Evolutionary conservation across 148 eudicot species (phyloP).

Genomic region (Heliamphora exappendiculata): DNA sequence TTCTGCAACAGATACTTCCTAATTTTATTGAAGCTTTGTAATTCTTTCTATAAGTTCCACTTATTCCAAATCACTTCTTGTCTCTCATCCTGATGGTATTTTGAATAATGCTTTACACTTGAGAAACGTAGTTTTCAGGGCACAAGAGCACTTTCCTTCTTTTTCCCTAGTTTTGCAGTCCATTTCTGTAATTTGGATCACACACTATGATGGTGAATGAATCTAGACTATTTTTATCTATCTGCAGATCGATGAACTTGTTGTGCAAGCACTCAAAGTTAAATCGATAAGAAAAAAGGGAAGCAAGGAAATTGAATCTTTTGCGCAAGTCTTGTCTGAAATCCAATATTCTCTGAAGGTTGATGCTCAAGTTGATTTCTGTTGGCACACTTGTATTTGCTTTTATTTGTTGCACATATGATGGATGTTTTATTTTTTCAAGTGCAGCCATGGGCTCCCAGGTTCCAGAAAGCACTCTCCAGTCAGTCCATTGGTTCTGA

Average conservation of each 20-base stretch:
- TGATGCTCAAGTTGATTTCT: slow-evolving; percentile 9
- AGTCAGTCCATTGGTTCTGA: slow-evolving; percentile 22
- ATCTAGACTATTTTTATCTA: background rate
- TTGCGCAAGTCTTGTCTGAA: slow-evolving; percentile 52
- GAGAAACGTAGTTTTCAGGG: no score
- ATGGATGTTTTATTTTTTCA: slow-evolving; percentile 1
- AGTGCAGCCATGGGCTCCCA: slow-evolving; percentile 79
- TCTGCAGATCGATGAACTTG: slow-evolving; percentile 79
- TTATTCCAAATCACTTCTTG: background rate
- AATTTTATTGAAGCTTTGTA: background rate
- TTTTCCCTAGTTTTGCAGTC: background rate
- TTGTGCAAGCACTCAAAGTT: slow-evolving; percentile 55
- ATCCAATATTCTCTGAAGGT: slow-evolving; percentile 70
- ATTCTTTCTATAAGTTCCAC: background rate
- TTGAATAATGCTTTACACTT: background rate
- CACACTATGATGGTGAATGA: background rate
- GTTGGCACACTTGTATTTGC: background rate
- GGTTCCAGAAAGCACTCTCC: slow-evolving; percentile 49
- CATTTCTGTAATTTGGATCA: background rate
- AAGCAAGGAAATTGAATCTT: slow-evolving; percentile 49
- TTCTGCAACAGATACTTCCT: background rate
- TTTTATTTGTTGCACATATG: background rate
- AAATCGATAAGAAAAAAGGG: slow-evolving; percentile 26
- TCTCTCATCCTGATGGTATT: background rate
- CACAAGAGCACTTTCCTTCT: background rate